Evolutionary conservation across 2,329 filamentous ascomycete species (phyloP).

Genomic region (Cercospora sesami): DNA sequence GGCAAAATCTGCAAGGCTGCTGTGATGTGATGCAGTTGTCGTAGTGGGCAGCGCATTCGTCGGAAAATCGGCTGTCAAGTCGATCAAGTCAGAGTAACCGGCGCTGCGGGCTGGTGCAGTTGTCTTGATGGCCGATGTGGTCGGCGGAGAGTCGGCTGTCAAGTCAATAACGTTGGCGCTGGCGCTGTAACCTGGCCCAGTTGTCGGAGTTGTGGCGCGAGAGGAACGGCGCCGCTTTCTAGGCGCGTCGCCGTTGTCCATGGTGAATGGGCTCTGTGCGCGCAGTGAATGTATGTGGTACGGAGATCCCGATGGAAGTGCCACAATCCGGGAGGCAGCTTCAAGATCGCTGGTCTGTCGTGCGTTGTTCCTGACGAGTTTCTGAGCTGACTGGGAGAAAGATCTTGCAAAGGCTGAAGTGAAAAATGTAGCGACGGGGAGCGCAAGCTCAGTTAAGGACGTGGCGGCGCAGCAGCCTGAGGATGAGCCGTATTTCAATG

Average conservation of each 20-base stretch:
- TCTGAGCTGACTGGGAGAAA: background rate
- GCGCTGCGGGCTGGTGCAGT: background rate
- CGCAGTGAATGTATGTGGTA: background rate
- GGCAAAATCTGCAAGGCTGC: background rate
- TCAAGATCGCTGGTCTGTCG: background rate
- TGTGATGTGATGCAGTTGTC: background rate
- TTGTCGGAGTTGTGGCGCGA: background rate
- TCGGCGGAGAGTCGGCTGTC: slow-evolving; percentile 11
- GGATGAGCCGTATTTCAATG: background rate
- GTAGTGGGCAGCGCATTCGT: background rate
- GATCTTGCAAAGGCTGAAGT: background rate
- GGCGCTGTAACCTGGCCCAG: background rate
- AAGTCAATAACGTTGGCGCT: slow-evolving; percentile 5
- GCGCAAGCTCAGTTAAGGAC: background rate
- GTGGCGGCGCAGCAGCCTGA: background rate
- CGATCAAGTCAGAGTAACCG: background rate
- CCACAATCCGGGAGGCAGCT: background rate
- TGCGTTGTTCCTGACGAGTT: background rate
- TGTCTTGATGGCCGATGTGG: background rate
- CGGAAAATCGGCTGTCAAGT: background rate
- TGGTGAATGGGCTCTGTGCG: slow-evolving; percentile 1
- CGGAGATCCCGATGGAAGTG: background rate
- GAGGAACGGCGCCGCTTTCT: slow-evolving; percentile 16
- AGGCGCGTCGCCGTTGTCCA: slow-evolving; percentile 15
- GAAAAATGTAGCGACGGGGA: background rate